Conservation (phyloP, 2,329 filamentous ascomycete species). For the Neofusicoccum umdonicola region DNA sequence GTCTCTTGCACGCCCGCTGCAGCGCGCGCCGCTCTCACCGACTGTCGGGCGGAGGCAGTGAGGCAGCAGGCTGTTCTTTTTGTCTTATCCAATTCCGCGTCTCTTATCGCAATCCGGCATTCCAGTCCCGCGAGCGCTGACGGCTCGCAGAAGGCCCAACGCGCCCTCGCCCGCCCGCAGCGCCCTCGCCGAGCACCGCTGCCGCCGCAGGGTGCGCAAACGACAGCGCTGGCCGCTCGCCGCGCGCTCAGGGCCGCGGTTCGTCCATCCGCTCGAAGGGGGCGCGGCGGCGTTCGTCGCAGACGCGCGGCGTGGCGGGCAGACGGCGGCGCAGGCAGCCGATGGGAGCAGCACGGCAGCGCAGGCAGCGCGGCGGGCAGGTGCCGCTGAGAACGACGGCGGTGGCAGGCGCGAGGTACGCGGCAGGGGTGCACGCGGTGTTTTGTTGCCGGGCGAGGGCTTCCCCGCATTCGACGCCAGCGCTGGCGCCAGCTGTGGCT, state of each 20-base stretch:
- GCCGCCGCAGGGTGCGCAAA: not conserved
- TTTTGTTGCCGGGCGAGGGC: not conserved
- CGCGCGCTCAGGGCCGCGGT: not conserved
- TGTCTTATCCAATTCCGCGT: not conserved
- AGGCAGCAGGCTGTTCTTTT: not conserved
- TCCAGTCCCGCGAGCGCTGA: constrained; percentile 7
- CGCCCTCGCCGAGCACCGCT: not conserved
- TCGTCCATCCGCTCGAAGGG: too few relatives aligned
- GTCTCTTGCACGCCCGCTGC: not conserved
- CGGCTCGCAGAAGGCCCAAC: not conserved
- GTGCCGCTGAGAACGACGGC: too few relatives aligned
- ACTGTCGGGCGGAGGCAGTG: not conserved
- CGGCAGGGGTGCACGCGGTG: not conserved
- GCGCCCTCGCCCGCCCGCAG: not conserved
- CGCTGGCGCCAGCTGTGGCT: too few relatives aligned
- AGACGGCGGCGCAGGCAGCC: not conserved
- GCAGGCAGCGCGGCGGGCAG: not conserved
- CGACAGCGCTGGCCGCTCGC: not conserved
- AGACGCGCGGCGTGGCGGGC: not conserved
- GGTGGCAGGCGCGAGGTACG: not conserved
- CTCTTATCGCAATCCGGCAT: constrained; percentile 11
- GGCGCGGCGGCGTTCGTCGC: not conserved
- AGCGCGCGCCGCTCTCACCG: constrained; percentile 6
- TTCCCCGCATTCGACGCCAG: not conserved
- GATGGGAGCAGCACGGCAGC: not conserved